phyloP scores from a whole-genome alignment of 768 basidiomycete species.

The Naganishia onofrii region DNA sequence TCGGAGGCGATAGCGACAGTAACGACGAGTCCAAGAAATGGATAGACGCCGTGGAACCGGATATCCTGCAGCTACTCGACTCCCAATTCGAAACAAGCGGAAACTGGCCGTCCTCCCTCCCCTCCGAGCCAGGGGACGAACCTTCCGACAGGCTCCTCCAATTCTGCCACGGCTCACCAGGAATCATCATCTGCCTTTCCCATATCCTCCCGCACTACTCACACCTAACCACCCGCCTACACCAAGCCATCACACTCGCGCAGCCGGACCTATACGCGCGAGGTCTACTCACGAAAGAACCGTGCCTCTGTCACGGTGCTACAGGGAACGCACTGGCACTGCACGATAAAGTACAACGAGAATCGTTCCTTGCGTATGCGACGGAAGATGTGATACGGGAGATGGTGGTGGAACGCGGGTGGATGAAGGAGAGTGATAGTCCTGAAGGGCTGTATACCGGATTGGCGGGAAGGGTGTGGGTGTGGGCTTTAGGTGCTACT shows the following conservation, averaged over 20 bases:
- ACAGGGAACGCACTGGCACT: conserved; percentile 4
- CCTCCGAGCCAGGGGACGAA: background rate
- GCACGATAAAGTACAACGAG: background rate
- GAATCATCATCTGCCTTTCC: conserved; percentile 12
- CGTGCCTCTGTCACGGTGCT: conserved; percentile 13
- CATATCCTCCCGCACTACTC: conserved; percentile 1
- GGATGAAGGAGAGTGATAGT: background rate
- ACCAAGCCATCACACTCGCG: background rate
- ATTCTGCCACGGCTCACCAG: conserved; percentile 25
- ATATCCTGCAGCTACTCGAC: background rate
- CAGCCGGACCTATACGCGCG: background rate
- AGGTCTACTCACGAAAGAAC: background rate
- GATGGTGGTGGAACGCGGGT: background rate
- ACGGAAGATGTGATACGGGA: background rate
- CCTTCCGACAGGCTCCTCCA: background rate
- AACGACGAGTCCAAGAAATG: background rate
- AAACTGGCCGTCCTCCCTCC: conserved; percentile 18
- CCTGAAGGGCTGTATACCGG: conserved; percentile 13
- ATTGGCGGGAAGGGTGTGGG: conserved; percentile 5
- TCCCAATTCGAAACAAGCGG: background rate
- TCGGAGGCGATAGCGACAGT: background rate
- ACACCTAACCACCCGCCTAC: background rate
- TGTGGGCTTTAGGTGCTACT: background rate
- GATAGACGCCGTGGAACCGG: background rate
- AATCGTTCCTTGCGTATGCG: background rate